Evolutionary conservation across 176 grass and related monocot genomes (phyloP), one percentile per base, ranked within the genome.

Genomic region (Oryza nivara): DNA sequence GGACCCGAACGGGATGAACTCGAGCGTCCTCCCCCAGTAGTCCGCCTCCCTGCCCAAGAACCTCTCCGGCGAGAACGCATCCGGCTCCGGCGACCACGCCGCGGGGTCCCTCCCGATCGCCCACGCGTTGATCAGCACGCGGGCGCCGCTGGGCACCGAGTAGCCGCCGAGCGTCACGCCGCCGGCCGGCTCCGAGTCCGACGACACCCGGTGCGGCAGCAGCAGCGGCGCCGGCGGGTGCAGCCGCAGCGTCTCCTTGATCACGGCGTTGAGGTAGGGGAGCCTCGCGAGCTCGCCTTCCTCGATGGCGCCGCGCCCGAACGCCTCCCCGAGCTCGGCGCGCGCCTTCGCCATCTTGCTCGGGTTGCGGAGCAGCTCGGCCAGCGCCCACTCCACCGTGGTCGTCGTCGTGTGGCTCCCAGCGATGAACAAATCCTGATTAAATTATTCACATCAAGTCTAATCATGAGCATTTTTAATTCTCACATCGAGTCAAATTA

Each of bases 321-420:
- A 64, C 34, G 68, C 52, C 26, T 78, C 73, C 66, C 44, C 45
- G 1, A 89, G 47, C 80, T 92, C 90, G 26, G 67, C 83, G 9
- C 71, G 86, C 16, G 68, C 83, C 82, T 83, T 89, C 3, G 61
- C 87, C 79, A 92, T 77, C 2, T 72, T 84, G 65, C 49, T 12
- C 2, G 86, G 83, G 61, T 92, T 83, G 49, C 75, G 83, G 36
- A 92, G 83, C 40, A 92, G 90, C 78, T 92, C 83, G 1, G 73
- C 68, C 86, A 88, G 89, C 48, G 75, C 32, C 87, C 87, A 92
- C 23, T 89, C 84, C 70, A 89, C 73, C 30, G 65, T 76, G 49
- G 82, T 67, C 40, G 79, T 80, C 3, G 61, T 86, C 9, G 86
- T 86, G 23, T 86, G 78, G 30, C 77, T 89, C 22, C 86, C 90